Percentiles rank a stretch among this genome's conserved stretches.
Conservation (phyloP, 192 early-diverging fungal species). For the Entomortierella lignicola region DNA sequence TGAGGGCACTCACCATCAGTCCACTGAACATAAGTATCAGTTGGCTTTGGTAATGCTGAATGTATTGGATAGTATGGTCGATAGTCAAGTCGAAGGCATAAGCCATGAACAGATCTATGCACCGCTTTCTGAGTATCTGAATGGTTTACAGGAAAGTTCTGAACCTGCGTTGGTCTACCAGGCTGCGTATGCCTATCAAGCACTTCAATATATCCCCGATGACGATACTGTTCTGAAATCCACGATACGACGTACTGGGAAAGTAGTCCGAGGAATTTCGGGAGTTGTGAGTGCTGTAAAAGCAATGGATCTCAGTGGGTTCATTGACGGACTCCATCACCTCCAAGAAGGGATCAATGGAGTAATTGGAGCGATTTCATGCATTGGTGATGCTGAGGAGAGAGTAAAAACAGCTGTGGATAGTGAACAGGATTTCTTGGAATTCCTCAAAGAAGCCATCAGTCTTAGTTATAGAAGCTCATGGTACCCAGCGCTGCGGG, state of each 20-base stretch:
- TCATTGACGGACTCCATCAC: not conserved
- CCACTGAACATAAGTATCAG: too few species aligned
- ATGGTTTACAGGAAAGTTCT: not conserved
- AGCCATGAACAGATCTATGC: not conserved
- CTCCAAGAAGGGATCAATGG: not conserved
- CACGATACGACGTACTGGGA: not conserved
- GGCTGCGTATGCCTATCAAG: not conserved
- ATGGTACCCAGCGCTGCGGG: conserved; percentile 26
- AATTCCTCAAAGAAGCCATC: not conserved
- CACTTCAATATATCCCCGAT: not conserved
- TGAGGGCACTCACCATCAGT: too few species aligned
- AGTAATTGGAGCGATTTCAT: not conserved
- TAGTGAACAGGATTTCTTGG: conserved; percentile 12
- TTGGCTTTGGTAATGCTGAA: too few species aligned
- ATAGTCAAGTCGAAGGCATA: too few species aligned
- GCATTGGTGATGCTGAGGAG: not conserved
- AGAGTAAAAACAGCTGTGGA: not conserved
- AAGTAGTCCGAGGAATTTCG: not conserved
- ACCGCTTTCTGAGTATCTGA: not conserved
- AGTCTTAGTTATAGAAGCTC: not conserved
- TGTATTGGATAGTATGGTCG: too few species aligned
- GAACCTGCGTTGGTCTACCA: not conserved
- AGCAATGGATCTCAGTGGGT: not conserved
- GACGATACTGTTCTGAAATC: not conserved
- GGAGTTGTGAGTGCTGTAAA: not conserved